A percentile compares a stretch with the other conserved stretches of the same genome.
These are phyloP conservation scores for Ganoderma meredithae DNA, from an alignment of 1,284 basidiomycete genomes.

Conservation along the genomic window DNA sequence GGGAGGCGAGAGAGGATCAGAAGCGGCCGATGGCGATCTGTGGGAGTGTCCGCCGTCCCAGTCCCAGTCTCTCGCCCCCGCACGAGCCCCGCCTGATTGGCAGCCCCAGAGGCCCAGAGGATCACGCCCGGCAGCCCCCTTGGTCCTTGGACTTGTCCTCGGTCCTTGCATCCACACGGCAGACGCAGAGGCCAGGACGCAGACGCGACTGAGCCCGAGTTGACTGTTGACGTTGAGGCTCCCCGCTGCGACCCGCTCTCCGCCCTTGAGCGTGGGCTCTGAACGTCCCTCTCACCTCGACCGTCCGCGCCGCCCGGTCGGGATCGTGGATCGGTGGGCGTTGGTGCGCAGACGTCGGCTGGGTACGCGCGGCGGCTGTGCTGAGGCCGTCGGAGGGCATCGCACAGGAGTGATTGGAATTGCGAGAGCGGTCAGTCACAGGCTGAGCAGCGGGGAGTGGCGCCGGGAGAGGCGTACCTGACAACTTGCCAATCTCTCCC, in stretches of 20 bases:
- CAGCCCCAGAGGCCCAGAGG: neutral
- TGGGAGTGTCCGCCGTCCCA: neutral
- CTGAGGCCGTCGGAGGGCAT: conserved; percentile 11
- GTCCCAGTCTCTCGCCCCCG: neutral
- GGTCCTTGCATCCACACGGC: neutral
- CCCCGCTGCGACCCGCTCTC: neutral
- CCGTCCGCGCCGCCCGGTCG: neutral
- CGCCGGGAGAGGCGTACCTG: conserved; percentile 14
- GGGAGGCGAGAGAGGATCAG: conserved; percentile 5
- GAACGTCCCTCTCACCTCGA: neutral
- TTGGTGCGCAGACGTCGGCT: neutral
- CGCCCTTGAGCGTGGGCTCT: neutral
- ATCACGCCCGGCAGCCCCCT: neutral
- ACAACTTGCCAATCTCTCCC: conserved; percentile 22
- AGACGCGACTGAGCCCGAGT: neutral
- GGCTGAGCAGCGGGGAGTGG: neutral
- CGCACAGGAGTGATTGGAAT: conserved; percentile 2
- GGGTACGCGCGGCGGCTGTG: conserved; percentile 21
- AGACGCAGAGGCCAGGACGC: neutral
- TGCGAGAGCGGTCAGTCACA: conserved; percentile 16
- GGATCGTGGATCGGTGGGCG: too few species aligned
- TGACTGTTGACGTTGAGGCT: neutral
- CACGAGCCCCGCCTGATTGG: neutral
- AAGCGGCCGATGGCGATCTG: conserved; percentile 6
- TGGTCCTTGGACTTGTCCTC: too few species aligned